These are phyloP conservation scores for Jackrogersella multiformis DNA, from an alignment of 495 filamentous ascomycete species.

Conservation along the genomic window DNA sequence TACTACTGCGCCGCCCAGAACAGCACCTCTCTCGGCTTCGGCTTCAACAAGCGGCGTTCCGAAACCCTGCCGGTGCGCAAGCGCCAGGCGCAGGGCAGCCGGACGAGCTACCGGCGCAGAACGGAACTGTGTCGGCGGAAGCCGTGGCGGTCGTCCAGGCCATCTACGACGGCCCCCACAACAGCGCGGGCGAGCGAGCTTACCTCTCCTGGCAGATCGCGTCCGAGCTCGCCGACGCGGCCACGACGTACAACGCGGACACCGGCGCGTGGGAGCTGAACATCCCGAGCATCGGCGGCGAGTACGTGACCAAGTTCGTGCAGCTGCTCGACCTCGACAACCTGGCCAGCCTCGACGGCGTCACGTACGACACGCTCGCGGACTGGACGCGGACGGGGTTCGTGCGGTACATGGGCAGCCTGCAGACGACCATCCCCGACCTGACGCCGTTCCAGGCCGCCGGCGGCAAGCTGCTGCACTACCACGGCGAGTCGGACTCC, in stretches of 20 bases:
- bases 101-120: slow-evolving; percentile 45
- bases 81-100: slow-evolving; percentile 11
- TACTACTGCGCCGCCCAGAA: slow-evolving; percentile 58
- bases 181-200: slow-evolving; percentile 51
- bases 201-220: slow-evolving; percentile 57
- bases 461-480: slow-evolving; percentile 63
- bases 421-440: slow-evolving; percentile 58
- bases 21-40: slow-evolving; percentile 20
- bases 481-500: slow-evolving; percentile 60
- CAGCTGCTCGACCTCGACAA: slow-evolving; percentile 46
- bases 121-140: slow-evolving; percentile 52
- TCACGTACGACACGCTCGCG: slow-evolving; percentile 59
- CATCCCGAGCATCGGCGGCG: slow-evolving; percentile 50
- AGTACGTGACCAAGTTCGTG: slow-evolving; percentile 49
- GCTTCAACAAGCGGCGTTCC: slow-evolving; percentile 3
- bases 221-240: slow-evolving; percentile 53
- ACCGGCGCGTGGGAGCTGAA: slow-evolving; percentile 51
- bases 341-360: slow-evolving; percentile 50
- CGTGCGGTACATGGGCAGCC: slow-evolving; percentile 46
- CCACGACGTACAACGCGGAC: slow-evolving; percentile 52
- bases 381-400: slow-evolving; percentile 53
- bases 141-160: slow-evolving; percentile 50
- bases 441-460: slow-evolving; percentile 52
- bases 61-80: not conserved
- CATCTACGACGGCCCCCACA: slow-evolving; percentile 55